phyloP scores from a whole-genome alignment of 202 grass and related monocot genomes.

The Schoenoplectus tabernaemontani region DNA sequence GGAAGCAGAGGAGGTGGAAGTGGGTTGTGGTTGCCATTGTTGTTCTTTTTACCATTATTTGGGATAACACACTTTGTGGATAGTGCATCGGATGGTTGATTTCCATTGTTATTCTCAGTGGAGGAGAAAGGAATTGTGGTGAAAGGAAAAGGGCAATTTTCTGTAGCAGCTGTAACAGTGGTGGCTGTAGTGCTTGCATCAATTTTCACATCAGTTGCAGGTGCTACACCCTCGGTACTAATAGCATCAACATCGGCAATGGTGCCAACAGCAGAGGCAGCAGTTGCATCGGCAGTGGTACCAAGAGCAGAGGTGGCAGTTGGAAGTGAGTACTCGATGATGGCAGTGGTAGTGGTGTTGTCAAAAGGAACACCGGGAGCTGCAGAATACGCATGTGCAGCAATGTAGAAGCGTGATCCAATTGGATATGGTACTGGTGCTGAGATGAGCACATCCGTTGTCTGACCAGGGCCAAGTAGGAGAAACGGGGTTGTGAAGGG shows the following conservation, averaged over 20 bases:
- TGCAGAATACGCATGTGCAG: conserved; percentile 28
- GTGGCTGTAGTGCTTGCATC: neutral
- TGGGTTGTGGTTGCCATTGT: conserved; percentile 15
- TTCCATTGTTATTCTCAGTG: neutral
- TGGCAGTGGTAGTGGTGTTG: conserved; percentile 38
- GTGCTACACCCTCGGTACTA: neutral
- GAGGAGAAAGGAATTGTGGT: neutral
- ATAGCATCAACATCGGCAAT: too few relatives aligned
- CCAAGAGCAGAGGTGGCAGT: neutral
- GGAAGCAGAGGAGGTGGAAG: conserved; percentile 23
- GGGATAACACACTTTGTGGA: neutral
- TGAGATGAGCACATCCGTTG: conserved; percentile 35
- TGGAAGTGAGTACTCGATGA: conserved; percentile 27
- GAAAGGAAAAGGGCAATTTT: neutral
- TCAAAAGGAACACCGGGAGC: conserved; percentile 22
- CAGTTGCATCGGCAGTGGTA: neutral
- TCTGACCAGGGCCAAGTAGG: conserved; percentile 36
- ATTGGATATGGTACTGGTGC: conserved; percentile 9
- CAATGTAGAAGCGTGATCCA: conserved; percentile 33
- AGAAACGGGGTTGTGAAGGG: conserved; percentile 33
- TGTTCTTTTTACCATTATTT: neutral
- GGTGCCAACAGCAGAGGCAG: too few relatives aligned
- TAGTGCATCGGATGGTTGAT: neutral
- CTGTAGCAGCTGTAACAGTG: neutral
- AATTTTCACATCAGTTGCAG: too few relatives aligned